phyloP scores from a whole-genome alignment of 1,284 basidiomycete species.

The Fomitopsis schrenkii region DNA sequence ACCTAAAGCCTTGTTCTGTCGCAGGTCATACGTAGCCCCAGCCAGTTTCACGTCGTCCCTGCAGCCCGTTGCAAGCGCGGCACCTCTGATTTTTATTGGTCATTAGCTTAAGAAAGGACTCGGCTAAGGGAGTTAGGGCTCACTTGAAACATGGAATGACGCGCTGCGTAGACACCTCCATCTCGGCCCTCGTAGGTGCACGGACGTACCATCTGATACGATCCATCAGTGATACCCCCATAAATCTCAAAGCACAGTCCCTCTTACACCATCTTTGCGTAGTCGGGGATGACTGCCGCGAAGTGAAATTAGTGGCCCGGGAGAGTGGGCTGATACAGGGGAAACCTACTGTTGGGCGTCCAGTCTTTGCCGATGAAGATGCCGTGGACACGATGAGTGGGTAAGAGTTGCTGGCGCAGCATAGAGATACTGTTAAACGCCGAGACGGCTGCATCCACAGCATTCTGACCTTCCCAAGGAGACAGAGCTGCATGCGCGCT shows the following conservation, averaged over 20 bases:
- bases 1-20: slow-evolving; percentile 63
- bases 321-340: neutral
- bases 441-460: slow-evolving; percentile 79
- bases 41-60: slow-evolving; percentile 41
- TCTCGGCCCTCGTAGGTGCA: slow-evolving; percentile 59
- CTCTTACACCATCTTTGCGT: slow-evolving; percentile 51
- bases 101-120: neutral
- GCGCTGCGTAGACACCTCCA: slow-evolving; percentile 49
- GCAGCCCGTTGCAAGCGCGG: slow-evolving; percentile 69
- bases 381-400: slow-evolving; percentile 65
- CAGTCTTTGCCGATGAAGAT: slow-evolving; percentile 60
- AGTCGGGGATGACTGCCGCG: slow-evolving; percentile 71
- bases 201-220: slow-evolving; percentile 55
- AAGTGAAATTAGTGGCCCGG: neutral
- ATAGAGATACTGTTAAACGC: slow-evolving; percentile 75
- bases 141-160: slow-evolving; percentile 73
- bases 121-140: slow-evolving; percentile 18
- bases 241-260: neutral
- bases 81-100: slow-evolving; percentile 42
- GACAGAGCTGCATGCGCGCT: slow-evolving; percentile 73
- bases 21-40: slow-evolving; percentile 50
- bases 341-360: slow-evolving; percentile 52
- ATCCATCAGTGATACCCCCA: no score
- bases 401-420: slow-evolving; percentile 59
- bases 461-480: slow-evolving; percentile 83